Evolutionary conservation across 768 basidiomycete species (phyloP), one percentile per base, ranked within the genome.

Genomic region (Kwoniella newhampshirensis): DNA sequence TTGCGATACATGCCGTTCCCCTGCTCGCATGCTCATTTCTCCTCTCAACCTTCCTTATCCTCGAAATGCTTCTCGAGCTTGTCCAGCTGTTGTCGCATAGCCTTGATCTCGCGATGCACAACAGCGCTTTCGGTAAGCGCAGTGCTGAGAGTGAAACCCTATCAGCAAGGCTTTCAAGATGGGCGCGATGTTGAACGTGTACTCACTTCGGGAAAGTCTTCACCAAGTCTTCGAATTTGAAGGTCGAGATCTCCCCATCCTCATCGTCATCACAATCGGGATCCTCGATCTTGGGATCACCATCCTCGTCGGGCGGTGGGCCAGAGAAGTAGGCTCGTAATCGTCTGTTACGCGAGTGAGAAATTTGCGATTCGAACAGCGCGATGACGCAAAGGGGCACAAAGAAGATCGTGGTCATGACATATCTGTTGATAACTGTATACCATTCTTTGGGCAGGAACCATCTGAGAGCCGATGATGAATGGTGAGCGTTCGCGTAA

Each of bases 391-490:
- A 78, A 27, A 96, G 79, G 2, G 91, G 91, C 51, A 91, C 58
- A 77, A 86, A 87, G 80, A 97, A 94, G n/a, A 94, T 58, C 40
- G 81, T 63, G 21, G 78, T 77, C 92, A 97, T 94, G 51, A 89
- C 81, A 64, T 80, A 70, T 51, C 86, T 84, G 77, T 94, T 96
- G 60, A 91, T 76, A 85, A 87, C 82, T 15, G 83, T 83, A 70
- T 92, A 94, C 32, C 75, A 68, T 44, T 81, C 80, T 4, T 70
- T 57, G 51, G 79, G 80, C 11, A 90, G 66, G 23, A 79, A 46
- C 26, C 52, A 74, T 63, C 77, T 78, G 64, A 61, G 43, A n/a
- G n/a, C 3, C 21, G 8, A 51, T 13, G 17, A 17, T 53, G 20
- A 41, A 21, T 9, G 23, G n/a, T 47, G 27, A 47, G 41, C 44